Conservation (phyloP, 2,329 filamentous ascomycete genomes). For the Venturia carpophila region DNA sequence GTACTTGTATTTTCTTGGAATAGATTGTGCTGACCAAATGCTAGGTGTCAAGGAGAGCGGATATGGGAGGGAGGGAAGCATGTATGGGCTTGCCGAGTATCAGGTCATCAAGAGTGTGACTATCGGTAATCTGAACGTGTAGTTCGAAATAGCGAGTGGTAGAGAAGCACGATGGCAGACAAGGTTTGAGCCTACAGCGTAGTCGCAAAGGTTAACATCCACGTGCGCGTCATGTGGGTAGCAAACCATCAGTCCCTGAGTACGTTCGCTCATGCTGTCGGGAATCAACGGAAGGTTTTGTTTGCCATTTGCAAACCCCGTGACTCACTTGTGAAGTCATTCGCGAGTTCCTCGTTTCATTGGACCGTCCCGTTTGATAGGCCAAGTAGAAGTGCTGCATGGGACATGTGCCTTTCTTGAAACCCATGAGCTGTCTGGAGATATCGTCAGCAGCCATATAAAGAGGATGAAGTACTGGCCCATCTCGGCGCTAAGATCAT, state of each 20-base stretch:
- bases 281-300: neutral
- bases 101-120: constrained; percentile 19
- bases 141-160: neutral
- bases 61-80: constrained; percentile 19
- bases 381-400: neutral
- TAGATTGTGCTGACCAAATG: neutral
- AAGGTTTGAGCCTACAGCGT: neutral
- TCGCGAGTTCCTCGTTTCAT: neutral
- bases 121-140: constrained; percentile 18
- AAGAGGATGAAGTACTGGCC: neutral
- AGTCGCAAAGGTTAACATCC: neutral
- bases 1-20: neutral
- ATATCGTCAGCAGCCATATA: neutral
- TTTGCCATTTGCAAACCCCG: constrained; percentile 5
- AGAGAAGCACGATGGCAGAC: neutral
- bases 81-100: constrained; percentile 18
- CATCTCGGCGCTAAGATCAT: neutral
- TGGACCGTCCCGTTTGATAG: neutral
- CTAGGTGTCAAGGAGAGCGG: constrained; percentile 20
- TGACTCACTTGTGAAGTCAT: constrained; percentile 1
- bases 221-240: neutral
- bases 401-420: neutral
- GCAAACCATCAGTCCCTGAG: neutral
- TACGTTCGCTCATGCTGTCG: neutral
- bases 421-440: neutral